Conservation (phyloP, 495 filamentous ascomycete genomes). For the Thermochaetoides thermophila region DNA sequence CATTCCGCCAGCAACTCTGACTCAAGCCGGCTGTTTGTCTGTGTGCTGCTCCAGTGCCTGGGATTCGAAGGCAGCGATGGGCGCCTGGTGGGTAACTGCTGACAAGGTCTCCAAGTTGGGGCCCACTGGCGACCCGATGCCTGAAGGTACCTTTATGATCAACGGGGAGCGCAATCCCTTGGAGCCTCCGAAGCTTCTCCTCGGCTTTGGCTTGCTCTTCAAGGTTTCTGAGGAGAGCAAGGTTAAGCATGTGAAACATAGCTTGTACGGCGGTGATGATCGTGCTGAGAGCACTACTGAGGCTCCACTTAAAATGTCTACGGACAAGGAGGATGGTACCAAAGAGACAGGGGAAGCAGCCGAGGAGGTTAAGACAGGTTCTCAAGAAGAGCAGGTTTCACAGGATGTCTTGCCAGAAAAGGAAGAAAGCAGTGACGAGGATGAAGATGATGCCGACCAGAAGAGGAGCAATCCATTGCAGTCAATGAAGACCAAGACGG, state of each 20-base stretch:
- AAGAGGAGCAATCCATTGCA: constrained; percentile 31
- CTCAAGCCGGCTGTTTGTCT: constrained; percentile 73
- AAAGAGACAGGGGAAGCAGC: constrained; percentile 6
- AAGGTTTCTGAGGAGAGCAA: constrained; percentile 81
- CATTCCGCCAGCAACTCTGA: constrained; percentile 79
- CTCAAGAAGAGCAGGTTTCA: no score
- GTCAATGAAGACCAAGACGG: constrained; percentile 10
- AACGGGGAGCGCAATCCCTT: constrained; percentile 79
- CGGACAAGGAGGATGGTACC: no score
- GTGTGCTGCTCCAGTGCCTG: constrained; percentile 78
- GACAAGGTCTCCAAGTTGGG: constrained; percentile 79
- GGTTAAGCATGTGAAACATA: constrained; percentile 59
- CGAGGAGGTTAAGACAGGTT: constrained; percentile 12
- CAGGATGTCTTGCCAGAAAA: no score
- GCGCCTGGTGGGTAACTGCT: constrained; percentile 82
- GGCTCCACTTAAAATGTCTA: no score
- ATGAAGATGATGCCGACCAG: constrained; percentile 21
- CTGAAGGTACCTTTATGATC: constrained; percentile 59
- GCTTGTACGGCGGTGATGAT: constrained; percentile 35
- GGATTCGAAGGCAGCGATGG: constrained; percentile 92
- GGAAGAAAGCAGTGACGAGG: constrained; percentile 21
- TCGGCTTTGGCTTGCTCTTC: constrained; percentile 81
- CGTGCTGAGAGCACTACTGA: neutral
- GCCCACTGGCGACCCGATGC: constrained; percentile 62
- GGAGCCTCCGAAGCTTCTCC: constrained; percentile 71